Conservation (phyloP, 78 protist genomes). For the Dictyostelium purpureum region DNA sequence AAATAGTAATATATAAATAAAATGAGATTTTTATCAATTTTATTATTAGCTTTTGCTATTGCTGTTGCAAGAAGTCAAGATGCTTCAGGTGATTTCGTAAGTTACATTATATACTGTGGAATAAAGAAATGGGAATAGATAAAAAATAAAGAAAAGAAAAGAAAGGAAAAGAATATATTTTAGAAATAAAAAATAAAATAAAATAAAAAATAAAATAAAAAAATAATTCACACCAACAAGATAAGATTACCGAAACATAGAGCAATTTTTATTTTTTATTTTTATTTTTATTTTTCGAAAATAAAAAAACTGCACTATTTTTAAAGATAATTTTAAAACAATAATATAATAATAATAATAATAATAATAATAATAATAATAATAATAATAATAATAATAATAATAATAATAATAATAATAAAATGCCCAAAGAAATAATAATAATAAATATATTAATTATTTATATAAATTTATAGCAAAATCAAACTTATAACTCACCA, state of each 20-base stretch:
- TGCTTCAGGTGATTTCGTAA: not conserved
- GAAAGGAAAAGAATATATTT: not conserved
- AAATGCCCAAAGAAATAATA: not conserved
- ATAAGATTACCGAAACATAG: too few relatives aligned
- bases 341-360: too few relatives aligned
- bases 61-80: not conserved
- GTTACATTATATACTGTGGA: not conserved
- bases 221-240: too few relatives aligned
- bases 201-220: not conserved
- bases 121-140: not conserved
- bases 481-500: conserved; percentile 22
- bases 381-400: not conserved
- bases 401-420: not conserved
- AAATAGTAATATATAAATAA: too few relatives aligned
- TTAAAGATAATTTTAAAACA: too few relatives aligned
- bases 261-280: too few relatives aligned
- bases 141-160: not conserved
- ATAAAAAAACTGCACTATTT: too few relatives aligned
- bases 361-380: not conserved
- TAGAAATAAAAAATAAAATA: not conserved
- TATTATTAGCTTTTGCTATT: not conserved
- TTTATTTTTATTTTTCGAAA: too few relatives aligned
- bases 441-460: not conserved
- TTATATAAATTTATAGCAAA: conserved; percentile 24
- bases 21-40: too few relatives aligned